phyloP scores from a whole-genome alignment of 1,284 basidiomycete species.

The Moniliella sp. region DNA sequence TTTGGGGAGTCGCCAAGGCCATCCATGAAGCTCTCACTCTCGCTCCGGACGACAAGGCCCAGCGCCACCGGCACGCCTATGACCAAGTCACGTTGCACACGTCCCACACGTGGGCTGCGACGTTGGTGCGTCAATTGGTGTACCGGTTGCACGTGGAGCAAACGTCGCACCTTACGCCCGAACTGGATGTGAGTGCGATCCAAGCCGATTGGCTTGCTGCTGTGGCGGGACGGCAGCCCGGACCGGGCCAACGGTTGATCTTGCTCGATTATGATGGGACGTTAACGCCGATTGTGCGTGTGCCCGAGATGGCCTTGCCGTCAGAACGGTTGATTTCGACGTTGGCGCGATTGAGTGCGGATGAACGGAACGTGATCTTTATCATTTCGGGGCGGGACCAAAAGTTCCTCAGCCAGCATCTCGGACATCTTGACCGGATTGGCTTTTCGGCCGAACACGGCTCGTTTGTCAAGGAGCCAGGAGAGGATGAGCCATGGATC shows the following conservation, averaged over 20 bases:
- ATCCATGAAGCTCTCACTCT: constrained; percentile 74
- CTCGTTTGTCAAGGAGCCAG: constrained; percentile 60
- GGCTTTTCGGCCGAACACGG: constrained; percentile 94
- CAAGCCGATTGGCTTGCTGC: constrained; percentile 16
- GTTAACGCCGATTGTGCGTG: constrained; percentile 84
- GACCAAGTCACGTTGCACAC: constrained; percentile 80
- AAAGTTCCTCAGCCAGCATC: constrained; percentile 69
- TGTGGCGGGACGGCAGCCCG: too few species aligned
- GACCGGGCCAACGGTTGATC: constrained; percentile 61
- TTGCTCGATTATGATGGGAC: constrained; percentile 97
- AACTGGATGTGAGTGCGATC: constrained; percentile 50
- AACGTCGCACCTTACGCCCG: constrained; percentile 65
- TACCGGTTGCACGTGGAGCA: constrained; percentile 59
- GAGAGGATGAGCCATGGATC: constrained; percentile 47
- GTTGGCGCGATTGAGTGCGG: constrained; percentile 49
- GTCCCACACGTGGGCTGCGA: constrained; percentile 79
- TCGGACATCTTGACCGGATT: constrained; percentile 59
- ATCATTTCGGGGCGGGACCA: constrained; percentile 94
- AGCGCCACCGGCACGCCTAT: constrained; percentile 48
- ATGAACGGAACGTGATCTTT: constrained; percentile 75
- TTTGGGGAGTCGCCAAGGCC: constrained; percentile 68
- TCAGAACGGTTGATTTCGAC: constrained; percentile 54
- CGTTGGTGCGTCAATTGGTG: constrained; percentile 68
- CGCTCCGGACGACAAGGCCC: constrained; percentile 52
- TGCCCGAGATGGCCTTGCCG: constrained; percentile 67